Evolutionary conservation across 1,284 basidiomycete species (phyloP).

Genomic region (Moniliella sp.): DNA sequence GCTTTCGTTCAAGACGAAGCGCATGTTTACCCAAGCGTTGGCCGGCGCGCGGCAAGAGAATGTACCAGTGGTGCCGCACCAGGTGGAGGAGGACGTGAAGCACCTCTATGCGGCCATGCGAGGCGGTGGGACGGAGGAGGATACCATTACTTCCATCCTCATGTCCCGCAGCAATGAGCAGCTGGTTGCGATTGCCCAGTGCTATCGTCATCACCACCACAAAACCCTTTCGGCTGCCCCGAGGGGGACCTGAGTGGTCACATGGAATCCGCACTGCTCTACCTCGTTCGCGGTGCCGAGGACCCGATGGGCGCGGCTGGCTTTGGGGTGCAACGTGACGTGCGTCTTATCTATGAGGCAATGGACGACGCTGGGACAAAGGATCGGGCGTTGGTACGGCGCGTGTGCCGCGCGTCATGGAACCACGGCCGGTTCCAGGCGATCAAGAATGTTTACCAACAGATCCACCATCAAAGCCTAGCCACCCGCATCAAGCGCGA

Average conservation of each 20-base stretch:
- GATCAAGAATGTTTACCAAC: conserved; percentile 25
- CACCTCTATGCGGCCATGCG: conserved; percentile 8
- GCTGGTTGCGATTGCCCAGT: conserved; percentile 20
- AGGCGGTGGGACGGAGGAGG: conserved; percentile 20
- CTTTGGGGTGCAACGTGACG: conserved; percentile 22
- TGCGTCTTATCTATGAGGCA: conserved; percentile 20
- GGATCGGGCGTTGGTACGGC: conserved; percentile 15
- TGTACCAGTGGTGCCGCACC: conserved; percentile 9
- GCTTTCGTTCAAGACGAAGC: conserved; percentile 29
- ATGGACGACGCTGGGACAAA: too few species aligned
- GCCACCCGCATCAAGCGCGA: conserved; percentile 19
- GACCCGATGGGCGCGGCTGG: too few species aligned
- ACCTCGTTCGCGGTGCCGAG: conserved; percentile 26
- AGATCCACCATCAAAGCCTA: conserved; percentile 21
- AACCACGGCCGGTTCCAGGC: conserved; percentile 19
- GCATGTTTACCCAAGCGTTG: conserved; percentile 22
- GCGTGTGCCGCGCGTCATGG: conserved; percentile 25
- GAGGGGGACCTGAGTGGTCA: conserved; percentile 26
- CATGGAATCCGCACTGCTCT: conserved; percentile 21
- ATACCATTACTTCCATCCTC: conserved; percentile 16
- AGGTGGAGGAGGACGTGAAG: conserved; percentile 11
- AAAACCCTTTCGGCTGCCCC: conserved; percentile 14
- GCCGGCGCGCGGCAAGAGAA: conserved; percentile 18
- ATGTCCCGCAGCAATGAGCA: conserved; percentile 21
- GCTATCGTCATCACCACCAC: conserved; percentile 15